These are phyloP conservation scores for Pugionium cornutum DNA, from an alignment of 345 rosid genomes.

Conservation along the genomic window DNA sequence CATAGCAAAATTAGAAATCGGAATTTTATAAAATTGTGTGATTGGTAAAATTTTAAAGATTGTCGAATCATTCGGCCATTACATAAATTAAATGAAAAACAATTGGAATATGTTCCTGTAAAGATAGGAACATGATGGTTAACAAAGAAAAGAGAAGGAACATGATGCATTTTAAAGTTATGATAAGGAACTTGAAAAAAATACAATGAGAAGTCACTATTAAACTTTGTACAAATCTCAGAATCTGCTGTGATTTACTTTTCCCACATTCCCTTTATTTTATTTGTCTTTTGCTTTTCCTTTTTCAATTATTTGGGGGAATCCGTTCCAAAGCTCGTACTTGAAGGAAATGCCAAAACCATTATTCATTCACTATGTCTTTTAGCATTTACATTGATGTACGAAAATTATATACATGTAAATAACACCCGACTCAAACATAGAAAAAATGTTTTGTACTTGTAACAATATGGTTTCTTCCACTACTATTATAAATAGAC, in stretches of 20 bases:
- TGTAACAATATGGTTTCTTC: conserved; percentile 14
- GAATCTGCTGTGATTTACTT: conserved; percentile 43
- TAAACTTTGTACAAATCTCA: conserved; percentile 43
- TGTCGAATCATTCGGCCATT: background rate
- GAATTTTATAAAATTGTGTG: background rate
- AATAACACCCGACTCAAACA: too few relatives aligned
- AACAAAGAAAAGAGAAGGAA: background rate
- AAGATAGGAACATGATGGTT: background rate
- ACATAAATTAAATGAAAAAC: background rate
- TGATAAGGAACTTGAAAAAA: conserved; percentile 11
- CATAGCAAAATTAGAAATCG: background rate
- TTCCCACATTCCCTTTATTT: conserved; percentile 32
- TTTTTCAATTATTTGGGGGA: background rate
- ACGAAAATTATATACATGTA: too few relatives aligned
- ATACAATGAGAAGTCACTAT: conserved; percentile 40
- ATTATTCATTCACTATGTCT: too few relatives aligned
- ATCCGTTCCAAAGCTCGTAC: too few relatives aligned
- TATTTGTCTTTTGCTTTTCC: conserved; percentile 37
- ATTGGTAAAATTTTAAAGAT: background rate
- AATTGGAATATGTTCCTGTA: conserved; percentile 13
- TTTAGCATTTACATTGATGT: too few relatives aligned
- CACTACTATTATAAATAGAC: conserved; percentile 18
- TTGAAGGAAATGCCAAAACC: too few relatives aligned
- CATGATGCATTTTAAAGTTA: background rate
- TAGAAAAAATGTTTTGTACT: background rate